A percentile compares a stretch with the other conserved stretches of the same genome.
Conservation (phyloP, 768 basidiomycete genomes). For the Boletus reticulatus region DNA sequence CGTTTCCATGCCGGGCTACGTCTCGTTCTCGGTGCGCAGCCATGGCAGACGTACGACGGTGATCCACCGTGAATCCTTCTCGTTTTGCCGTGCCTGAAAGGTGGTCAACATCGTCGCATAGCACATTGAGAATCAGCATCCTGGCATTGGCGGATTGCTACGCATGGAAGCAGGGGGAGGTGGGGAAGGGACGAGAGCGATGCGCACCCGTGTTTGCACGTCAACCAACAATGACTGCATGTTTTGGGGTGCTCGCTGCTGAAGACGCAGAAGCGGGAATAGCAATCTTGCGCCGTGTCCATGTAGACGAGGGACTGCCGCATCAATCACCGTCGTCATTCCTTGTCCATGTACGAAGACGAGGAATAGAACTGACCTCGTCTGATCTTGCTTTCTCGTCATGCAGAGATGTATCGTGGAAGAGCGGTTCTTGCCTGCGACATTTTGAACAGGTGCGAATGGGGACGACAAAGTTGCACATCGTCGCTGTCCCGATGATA, state of each 20-base stretch:
- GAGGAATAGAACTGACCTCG: constrained; percentile 13
- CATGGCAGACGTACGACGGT: constrained; percentile 27
- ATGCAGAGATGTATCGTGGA: constrained; percentile 12
- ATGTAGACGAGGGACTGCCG: constrained; percentile 23
- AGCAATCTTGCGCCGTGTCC: constrained; percentile 32
- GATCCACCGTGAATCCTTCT: constrained; percentile 30
- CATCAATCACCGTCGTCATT: background rate
- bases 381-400: constrained; percentile 12
- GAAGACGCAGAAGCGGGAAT: constrained; percentile 27
- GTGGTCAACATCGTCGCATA: background rate
- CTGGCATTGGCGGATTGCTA: too few species aligned
- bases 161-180: too few species aligned
- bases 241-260: constrained; percentile 28
- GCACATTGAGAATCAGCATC: too few species aligned
- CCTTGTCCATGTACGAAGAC: background rate
- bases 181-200: too few species aligned
- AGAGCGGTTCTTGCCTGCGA: constrained; percentile 24
- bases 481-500: constrained; percentile 4
- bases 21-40: constrained; percentile 21
- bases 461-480: constrained; percentile 31
- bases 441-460: constrained; percentile 33
- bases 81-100: constrained; percentile 27
- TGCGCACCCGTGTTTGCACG: constrained; percentile 28
- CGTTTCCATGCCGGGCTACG: constrained; percentile 21
- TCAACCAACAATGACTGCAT: constrained; percentile 27